Base-by-base conservation (phyloP, 176 grass and related monocot species). In the Phragmites australis region DNA sequence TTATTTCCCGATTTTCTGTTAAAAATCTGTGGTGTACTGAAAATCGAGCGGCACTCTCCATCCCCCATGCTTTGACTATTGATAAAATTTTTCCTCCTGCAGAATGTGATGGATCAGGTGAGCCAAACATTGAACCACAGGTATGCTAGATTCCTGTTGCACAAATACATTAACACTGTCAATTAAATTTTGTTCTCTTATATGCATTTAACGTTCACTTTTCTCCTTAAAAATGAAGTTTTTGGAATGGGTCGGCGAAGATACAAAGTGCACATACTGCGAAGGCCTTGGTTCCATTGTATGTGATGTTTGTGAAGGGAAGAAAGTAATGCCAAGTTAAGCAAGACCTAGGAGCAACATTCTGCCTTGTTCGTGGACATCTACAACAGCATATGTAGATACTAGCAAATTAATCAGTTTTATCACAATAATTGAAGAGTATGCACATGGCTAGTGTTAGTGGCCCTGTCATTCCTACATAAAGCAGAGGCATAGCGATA, bases 201-300 rank as follows among this genome's bases (percentile, higher is more conserved):
- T 44, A 51, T 66, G 16, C 62, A 57, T 56, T 31, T 51, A 45
- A 60, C n/a, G 9, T 56, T 76, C 30, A 70, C 17, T 21, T 68
- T 55, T 74, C 46, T 57, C 26, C 19, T 48, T 25, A 9, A 83
- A 83, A 72, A 75, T 90, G 73, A 78, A 98, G 96, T 98, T 98
- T 87, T 46, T 98, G 90, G 96, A 93, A 86, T 98, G 92, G 96
- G 49, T 95, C 13, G 92, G 81, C 43, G 92, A 98, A 94, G 96
- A 86, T 70, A 79, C 72, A 18, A 98, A 93, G 75, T 98, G 96
- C 49, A 55, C 92, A 67, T 98, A 98, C 49, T 98, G 96, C 41
- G 90, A 93, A 79, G 96, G 92, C 23, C 79, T 91, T 57, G 92
- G 96, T 63, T 89, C 90, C 9, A 84, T 82, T 4, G 52, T 88